Evolutionary conservation across 805 yeast genomes (phyloP), one percentile per base, ranked within the genome.

Genomic region (Wickerhamiella parazyma): DNA sequence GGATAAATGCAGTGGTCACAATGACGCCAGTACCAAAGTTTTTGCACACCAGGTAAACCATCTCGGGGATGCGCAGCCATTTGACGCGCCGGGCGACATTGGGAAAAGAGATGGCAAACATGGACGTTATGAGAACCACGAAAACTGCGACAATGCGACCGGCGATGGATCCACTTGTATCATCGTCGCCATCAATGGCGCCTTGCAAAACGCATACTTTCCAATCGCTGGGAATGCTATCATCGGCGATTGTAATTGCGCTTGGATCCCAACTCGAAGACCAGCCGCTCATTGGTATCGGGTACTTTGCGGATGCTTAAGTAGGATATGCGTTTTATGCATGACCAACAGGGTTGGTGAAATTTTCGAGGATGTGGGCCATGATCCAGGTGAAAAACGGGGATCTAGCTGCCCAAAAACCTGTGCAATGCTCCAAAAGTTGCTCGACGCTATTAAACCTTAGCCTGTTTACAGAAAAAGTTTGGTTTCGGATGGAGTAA

Each of bases 21-120:
- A 80, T 80, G 37, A 80, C 87, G 42, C 89, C 89, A 4, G 84
- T 70, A 52, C 89, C 89, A 53, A 78, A 78, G 63, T 68, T 72
- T n/a, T 58, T 48, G 14, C 60, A 60, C 33, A 59, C 45, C 18
- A 51, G 26, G 42, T 57, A 73, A 57, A 50, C 58, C 24, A 45
- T 36, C 8, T 48, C 50, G 11, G 62, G 66, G 34, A 62, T 48
- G 10, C 50, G 45, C 43, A 58, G 24, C 46, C 53, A 31, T 42
- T 48, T 50, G 44, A 52, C 39, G 7, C 49, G 44, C 35, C 46
- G 42, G 14, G 65, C 56, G 10, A 57, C 55, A 21, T 53, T 64
- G 49, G 52, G 82, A 76, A 59, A 76, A 42, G 48, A 71, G 52
- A 68, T 64, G 14, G 56, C 57, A 36, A 70, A 49, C 1, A 70